Evolutionary conservation across 2,329 filamentous ascomycete genomes (phyloP).

Genomic region (Verticillium klebahnii): DNA sequence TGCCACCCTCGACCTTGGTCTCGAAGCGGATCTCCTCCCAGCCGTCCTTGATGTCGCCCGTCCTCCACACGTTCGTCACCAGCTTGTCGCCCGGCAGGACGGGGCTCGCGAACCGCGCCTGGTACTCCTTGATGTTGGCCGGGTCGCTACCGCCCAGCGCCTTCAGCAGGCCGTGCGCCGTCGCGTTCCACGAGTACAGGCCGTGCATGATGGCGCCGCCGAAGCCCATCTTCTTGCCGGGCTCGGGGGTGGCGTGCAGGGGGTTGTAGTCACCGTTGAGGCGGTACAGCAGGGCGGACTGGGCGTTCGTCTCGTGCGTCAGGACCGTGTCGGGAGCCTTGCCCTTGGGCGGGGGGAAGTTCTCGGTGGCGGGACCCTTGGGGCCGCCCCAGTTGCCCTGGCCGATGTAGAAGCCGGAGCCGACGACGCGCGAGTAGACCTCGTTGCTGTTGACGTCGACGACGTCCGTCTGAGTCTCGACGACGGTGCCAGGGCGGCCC

Average conservation of each 20-base stretch:
- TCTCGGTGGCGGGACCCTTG: slow-evolving; percentile 77
- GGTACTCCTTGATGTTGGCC: slow-evolving; percentile 80
- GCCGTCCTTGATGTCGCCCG: slow-evolving; percentile 53
- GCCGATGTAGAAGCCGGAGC: slow-evolving; percentile 73
- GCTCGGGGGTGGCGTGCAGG: slow-evolving; percentile 81
- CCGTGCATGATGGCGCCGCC: slow-evolving; percentile 87
- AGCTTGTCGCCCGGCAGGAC: slow-evolving; percentile 82
- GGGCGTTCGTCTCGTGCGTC: slow-evolving; percentile 63
- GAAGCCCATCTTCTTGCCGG: slow-evolving; percentile 85
- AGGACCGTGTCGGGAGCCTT: slow-evolving; percentile 67
- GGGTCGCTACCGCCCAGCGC: slow-evolving; percentile 72
- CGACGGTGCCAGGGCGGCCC: slow-evolving; percentile 74
- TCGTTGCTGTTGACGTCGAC: slow-evolving; percentile 67
- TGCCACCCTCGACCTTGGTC: slow-evolving; percentile 72
- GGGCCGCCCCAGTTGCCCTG: slow-evolving; percentile 84
- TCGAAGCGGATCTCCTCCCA: slow-evolving; percentile 84
- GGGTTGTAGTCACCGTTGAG: slow-evolving; percentile 95
- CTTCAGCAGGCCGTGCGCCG: slow-evolving; percentile 68
- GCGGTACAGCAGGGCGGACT: slow-evolving; percentile 74
- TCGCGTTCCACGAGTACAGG: slow-evolving; percentile 80
- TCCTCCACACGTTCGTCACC: slow-evolving; percentile 76
- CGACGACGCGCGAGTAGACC: slow-evolving; percentile 64
- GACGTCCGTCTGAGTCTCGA: slow-evolving; percentile 73
- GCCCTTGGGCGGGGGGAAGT: slow-evolving; percentile 71
- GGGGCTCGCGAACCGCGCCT: slow-evolving; percentile 80